Evolutionary conservation across 23 red algal species (phyloP), one percentile per base, ranked within the genome.

Genomic region (Chondrus crispus): DNA sequence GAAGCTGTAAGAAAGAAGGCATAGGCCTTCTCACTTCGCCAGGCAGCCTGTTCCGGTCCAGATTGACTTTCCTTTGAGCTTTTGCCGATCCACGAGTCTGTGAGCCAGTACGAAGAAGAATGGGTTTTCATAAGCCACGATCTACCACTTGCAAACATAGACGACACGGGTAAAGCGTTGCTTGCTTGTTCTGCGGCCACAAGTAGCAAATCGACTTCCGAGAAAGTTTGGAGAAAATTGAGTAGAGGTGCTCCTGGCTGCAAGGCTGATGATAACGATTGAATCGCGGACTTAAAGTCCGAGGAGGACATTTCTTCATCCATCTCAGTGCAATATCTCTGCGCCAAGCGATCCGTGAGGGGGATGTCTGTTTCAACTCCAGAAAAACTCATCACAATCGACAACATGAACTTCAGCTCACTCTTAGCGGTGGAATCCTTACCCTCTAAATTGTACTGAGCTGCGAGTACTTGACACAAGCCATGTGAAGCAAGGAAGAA

Each of bases 391-490:
- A 81, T 62, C 18, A 51, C 70, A 11, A 90, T 14, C 40, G 62
- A 49, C 54, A 90, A 39, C 52, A 90, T 90, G 12, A 68, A 87
- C 46, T 22, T 57, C 26, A 87, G 69, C 14, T 68, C 47, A 40
- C 26, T 46, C 26, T 77, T 77, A 24, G 8, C 44, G 43, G 32
- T 20, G 26, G 22, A 11, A 20, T 46, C 11, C 24, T 46, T 40
- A 14, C 52, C 74, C 20, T 47, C 71, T 32, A 22, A 22, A 35
- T 66, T 79, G 33, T 62, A 90, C 39, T 72, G 87, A 43, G 87
- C 69, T 58, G 43, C 87, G 44, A 90, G 35, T 64, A 75, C 74
- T 58, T 90, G 87, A 51, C 87, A 90, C 40, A 78, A 19, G n/a
- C 51, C 74, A 43, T 90, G 87, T 58, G 87, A 90, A 4, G 55